These are phyloP conservation scores for Pelargonium nanum DNA, from an alignment of 345 rosid species.

Conservation along the genomic window DNA sequence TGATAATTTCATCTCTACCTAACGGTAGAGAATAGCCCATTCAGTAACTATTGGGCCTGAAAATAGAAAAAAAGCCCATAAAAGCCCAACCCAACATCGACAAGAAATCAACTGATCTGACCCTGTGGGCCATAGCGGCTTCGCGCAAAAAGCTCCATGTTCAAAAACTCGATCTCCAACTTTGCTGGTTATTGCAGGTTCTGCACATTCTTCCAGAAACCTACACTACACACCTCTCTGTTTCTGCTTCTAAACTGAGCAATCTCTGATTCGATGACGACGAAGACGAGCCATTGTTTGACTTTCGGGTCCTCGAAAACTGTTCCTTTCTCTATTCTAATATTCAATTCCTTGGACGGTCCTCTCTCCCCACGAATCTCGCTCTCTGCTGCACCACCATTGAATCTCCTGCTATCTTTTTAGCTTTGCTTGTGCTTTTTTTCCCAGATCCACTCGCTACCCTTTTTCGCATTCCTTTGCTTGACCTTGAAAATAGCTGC, in stretches of 20 bases:
- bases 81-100: too few species aligned
- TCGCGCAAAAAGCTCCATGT: too few species aligned
- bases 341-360: slow-evolving; percentile 16
- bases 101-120: too few species aligned
- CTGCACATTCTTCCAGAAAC: neutral
- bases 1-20: too few species aligned
- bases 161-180: neutral
- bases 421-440: neutral
- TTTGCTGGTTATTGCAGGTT: slow-evolving; percentile 3
- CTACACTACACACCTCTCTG: neutral
- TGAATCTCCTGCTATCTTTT: neutral
- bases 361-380: slow-evolving; percentile 16
- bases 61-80: too few species aligned
- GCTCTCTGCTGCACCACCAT: slow-evolving; percentile 10
- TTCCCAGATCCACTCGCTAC: neutral
- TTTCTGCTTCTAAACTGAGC: neutral
- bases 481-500: neutral
- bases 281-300: slow-evolving; percentile 13
- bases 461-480: neutral
- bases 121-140: too few species aligned
- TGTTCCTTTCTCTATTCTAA: slow-evolving; percentile 1
- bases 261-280: neutral
- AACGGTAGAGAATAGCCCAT: too few species aligned
- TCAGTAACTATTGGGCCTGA: too few species aligned
- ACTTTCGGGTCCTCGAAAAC: slow-evolving; percentile 27